Percentiles rank a stretch among this genome's conserved stretches.
phyloP scores from a whole-genome alignment of 2,329 filamentous ascomycete genomes.

The Rhynchosporium graminicola region DNA sequence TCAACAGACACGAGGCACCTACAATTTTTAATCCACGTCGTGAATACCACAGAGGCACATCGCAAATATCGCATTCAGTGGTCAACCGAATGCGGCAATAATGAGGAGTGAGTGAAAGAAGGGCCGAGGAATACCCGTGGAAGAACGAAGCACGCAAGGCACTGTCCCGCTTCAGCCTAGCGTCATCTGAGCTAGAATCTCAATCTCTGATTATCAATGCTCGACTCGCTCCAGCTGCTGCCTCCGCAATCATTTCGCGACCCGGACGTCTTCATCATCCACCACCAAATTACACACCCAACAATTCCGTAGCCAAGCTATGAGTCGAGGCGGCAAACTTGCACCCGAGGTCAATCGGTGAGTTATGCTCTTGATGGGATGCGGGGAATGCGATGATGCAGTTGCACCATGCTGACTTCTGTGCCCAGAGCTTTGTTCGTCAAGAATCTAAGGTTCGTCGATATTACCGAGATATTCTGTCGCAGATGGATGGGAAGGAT shows the following conservation, averaged over 20 bases:
- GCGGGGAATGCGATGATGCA: slow-evolving; percentile 7
- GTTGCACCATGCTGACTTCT: slow-evolving; percentile 31
- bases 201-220: slow-evolving; percentile 22
- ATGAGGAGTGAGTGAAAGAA: neutral
- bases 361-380: slow-evolving; percentile 41
- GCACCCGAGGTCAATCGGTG: slow-evolving; percentile 99
- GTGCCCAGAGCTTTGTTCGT: slow-evolving; percentile 91
- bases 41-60: no score
- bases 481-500: slow-evolving; percentile 45
- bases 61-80: no score
- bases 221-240: neutral
- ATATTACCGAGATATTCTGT: slow-evolving; percentile 24
- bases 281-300: slow-evolving; percentile 25
- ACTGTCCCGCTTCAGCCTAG: neutral
- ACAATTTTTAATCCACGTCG: no score
- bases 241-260: slow-evolving; percentile 20
- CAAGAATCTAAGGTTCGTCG: slow-evolving; percentile 91
- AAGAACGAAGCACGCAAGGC: neutral
- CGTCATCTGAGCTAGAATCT: neutral
- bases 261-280: slow-evolving; percentile 12
- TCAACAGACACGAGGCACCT: no score
- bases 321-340: slow-evolving; percentile 96
- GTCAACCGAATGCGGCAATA: no score
- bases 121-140: neutral
- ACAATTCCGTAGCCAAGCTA: slow-evolving; percentile 60